Base-by-base conservation (phyloP, 108 stramenopile genomes). In the Skeletonema potamos region DNA sequence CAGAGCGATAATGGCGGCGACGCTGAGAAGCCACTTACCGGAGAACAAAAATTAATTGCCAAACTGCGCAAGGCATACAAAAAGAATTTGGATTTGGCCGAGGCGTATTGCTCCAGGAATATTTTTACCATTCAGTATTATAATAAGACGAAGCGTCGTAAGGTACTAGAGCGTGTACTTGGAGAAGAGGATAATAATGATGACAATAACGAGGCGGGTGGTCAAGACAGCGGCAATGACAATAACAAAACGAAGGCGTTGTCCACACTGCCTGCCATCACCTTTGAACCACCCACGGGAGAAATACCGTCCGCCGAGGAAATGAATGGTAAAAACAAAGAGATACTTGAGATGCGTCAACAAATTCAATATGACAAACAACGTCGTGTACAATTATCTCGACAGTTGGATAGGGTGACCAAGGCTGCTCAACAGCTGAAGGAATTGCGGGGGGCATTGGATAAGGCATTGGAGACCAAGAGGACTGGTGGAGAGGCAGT, bases 51-150 rank as follows among this genome's bases (percentile, higher is more conserved):
- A 15, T 62, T 89, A 37, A 20, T 75, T 8, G 44, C 67, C 0
- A 66, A 62, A 46, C 58, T 89, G 6, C 68, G 74, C 12, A 69
- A 72, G 64, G 67, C 64, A 6, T 89, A 85, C 72, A 60, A 84
- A 12, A 79, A 79, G n/a, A 85, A 86, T 68, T 48, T 89, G 18
- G 86, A 89, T 62, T 17, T 86, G 2, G 60, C 77, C 27, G 88
- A 89, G 68, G 57, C 73, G 5, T 89, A 85, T 37, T 73, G 68
- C 17, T 28, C 30, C 2, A 68, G 82, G 27, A 86, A 89, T 68
- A 69, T 89, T 20, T 86, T 89, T 27, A 84, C 85, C 24, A 70
- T 89, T 59, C 58, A 72, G 57, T 55, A 73, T 13, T 69, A 63
- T 76, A 51, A 70, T n/a, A 84, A 82, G 18, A 74, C 79, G 18